Conservation (phyloP, 164 flowering plant species). For the Tetracentron sinense region DNA sequence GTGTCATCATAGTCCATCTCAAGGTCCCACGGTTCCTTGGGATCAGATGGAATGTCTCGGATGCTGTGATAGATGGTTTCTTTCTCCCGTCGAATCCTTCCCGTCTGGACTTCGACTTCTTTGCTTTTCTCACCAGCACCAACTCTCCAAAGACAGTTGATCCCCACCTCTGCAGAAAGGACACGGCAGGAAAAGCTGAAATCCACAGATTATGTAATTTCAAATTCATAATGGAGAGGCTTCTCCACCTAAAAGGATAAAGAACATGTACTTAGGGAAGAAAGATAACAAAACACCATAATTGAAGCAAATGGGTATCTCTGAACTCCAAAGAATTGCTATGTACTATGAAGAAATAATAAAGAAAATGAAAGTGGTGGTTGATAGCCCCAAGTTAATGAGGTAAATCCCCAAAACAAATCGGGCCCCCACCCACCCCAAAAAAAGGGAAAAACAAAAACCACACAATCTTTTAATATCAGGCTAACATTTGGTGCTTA, state of each 20-base stretch:
- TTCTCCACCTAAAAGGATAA: background rate
- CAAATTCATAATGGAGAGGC: background rate
- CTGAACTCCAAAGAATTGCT: no score
- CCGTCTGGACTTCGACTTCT: constrained; percentile 74
- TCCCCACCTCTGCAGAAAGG: constrained; percentile 62
- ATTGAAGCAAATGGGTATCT: no score
- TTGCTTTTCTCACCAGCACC: constrained; percentile 78
- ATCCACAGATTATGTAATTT: constrained; percentile 13
- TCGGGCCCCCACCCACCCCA: no score
- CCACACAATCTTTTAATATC: no score
- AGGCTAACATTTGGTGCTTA: no score
- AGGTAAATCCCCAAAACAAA: no score
- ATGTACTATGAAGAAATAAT: no score
- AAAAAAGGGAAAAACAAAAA: no score
- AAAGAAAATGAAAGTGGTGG: no score
- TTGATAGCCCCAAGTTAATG: no score
- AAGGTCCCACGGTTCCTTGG: constrained; percentile 94
- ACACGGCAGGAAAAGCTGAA: constrained; percentile 18
- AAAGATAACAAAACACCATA: no score
- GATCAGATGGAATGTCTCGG: constrained; percentile 66
- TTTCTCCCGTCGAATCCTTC: constrained; percentile 66
- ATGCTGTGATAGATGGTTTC: constrained; percentile 48
- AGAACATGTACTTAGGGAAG: no score
- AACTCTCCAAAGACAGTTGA: constrained; percentile 49
- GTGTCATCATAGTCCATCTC: constrained; percentile 94